Conservation (phyloP, 768 basidiomycete genomes). For the Daedaleopsis nitida region DNA sequence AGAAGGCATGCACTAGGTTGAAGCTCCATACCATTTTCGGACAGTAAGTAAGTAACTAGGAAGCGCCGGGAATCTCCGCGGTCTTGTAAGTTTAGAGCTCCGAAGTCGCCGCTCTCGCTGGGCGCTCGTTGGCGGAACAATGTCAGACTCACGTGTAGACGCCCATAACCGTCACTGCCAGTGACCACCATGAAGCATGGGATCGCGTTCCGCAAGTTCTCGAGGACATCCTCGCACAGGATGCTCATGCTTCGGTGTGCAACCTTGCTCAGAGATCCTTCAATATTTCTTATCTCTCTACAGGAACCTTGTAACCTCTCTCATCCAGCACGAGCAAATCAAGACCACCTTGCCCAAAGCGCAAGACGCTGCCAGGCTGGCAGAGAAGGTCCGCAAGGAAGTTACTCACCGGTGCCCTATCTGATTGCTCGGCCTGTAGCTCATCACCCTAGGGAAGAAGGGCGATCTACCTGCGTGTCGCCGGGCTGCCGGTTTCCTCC, state of each 20-base stretch:
- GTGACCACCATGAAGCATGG: slow-evolving; percentile 84
- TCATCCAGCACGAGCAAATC: slow-evolving; percentile 94
- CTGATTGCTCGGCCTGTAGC: slow-evolving; percentile 42
- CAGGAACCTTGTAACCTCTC: slow-evolving; percentile 92
- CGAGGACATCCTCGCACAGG: slow-evolving; percentile 88
- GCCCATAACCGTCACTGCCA: slow-evolving; percentile 10
- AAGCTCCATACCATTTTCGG: not conserved
- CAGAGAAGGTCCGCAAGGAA: slow-evolving; percentile 72
- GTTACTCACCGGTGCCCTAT: not conserved
- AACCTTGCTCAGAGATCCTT: not conserved
- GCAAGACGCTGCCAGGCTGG: slow-evolving; percentile 85
- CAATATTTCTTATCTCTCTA: slow-evolving; percentile 11
- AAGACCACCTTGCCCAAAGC: slow-evolving; percentile 96
- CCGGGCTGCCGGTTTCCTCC: slow-evolving; percentile 77
- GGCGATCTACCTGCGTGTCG: slow-evolving; percentile 70
- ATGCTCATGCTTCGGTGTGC: slow-evolving; percentile 89
- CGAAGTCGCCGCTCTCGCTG: slow-evolving; percentile 1
- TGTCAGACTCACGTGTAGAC: slow-evolving; percentile 5
- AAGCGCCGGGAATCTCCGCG: not conserved
- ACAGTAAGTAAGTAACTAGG: not conserved
- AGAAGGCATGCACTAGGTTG: not conserved
- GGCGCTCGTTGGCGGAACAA: not conserved
- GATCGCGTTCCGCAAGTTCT: slow-evolving; percentile 88
- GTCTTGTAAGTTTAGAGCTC: not conserved
- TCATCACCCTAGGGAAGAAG: slow-evolving; percentile 92